Evolutionary conservation across 306 rosid species (phyloP).

Genomic region (Amphicarpaea edgeworthii): DNA sequence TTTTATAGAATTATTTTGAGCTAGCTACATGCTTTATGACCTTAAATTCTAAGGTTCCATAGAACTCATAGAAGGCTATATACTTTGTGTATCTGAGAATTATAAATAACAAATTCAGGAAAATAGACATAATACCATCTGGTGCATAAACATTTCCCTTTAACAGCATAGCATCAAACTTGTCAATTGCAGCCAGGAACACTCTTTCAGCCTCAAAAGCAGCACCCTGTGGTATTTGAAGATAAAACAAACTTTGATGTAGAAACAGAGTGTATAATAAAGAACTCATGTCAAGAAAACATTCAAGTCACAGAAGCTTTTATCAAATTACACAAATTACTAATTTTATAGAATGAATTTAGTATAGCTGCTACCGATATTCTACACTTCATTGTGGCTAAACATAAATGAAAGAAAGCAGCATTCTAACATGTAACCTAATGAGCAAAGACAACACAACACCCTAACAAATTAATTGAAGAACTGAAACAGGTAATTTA

Average conservation of each 20-base stretch:
- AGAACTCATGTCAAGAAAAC: constrained; percentile 41
- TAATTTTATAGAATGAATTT: constrained; percentile 43
- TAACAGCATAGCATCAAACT: constrained; percentile 91
- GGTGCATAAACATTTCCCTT: constrained; percentile 87
- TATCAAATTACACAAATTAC: constrained; percentile 31
- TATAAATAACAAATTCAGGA: constrained; percentile 19
- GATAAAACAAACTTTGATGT: constrained; percentile 23
- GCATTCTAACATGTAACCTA: constrained; percentile 22
- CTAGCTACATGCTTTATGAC: constrained; percentile 16
- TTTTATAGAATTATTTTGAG: constrained; percentile 31
- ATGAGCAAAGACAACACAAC: constrained; percentile 11
- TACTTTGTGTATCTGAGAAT: constrained; percentile 2
- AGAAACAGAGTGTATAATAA: constrained; percentile 39
- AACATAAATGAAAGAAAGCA: constrained; percentile 31
- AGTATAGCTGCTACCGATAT: neutral
- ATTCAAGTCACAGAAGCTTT: constrained; percentile 22
- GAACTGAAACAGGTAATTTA: constrained; percentile 26
- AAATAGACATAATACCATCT: constrained; percentile 69
- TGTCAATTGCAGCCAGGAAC: constrained; percentile 96
- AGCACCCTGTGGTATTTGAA: constrained; percentile 69
- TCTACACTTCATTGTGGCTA: neutral
- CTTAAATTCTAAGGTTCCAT: constrained; percentile 10
- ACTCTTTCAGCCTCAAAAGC: constrained; percentile 93
- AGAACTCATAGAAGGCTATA: constrained; percentile 2
- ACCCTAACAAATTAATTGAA: constrained; percentile 32